These are phyloP conservation scores for Nakataea oryzae DNA, from an alignment of 2,329 filamentous ascomycete genomes.

Conservation along the genomic window DNA sequence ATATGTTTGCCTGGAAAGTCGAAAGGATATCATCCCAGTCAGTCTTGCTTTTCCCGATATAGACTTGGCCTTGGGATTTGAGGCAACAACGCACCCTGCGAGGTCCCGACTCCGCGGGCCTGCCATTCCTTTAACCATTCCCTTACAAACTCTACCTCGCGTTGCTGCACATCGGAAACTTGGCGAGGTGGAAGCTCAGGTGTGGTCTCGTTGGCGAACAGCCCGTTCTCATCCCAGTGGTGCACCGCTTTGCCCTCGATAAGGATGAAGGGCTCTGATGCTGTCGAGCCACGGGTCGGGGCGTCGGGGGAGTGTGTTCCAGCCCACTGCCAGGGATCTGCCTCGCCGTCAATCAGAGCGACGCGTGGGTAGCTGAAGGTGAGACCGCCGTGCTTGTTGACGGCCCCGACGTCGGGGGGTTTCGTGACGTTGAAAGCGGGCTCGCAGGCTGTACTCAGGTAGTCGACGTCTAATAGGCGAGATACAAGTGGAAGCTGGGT, in stretches of 20 bases:
- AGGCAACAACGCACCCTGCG: background rate
- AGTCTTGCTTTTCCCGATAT: background rate
- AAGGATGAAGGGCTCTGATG: slow-evolving; percentile 57
- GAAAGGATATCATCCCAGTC: background rate
- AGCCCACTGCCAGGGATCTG: slow-evolving; percentile 61
- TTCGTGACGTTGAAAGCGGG: slow-evolving; percentile 58
- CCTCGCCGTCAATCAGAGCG: slow-evolving; percentile 64
- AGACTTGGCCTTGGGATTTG: background rate
- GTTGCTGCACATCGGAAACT: slow-evolving; percentile 5
- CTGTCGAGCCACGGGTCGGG: slow-evolving; percentile 26
- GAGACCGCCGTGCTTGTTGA: slow-evolving; percentile 71
- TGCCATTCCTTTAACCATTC: slow-evolving; percentile 10
- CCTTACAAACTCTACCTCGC: slow-evolving; percentile 10
- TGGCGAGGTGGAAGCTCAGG: background rate
- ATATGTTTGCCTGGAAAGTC: background rate
- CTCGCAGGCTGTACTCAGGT: slow-evolving; percentile 49
- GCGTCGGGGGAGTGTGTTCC: slow-evolving; percentile 23
- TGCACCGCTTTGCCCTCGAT: slow-evolving; percentile 59
- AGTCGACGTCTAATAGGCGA: slow-evolving; percentile 56
- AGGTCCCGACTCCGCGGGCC: background rate
- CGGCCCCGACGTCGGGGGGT: slow-evolving; percentile 48
- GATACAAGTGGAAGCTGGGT: slow-evolving; percentile 49
- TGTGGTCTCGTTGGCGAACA: slow-evolving; percentile 48
- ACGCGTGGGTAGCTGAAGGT: slow-evolving; percentile 63
- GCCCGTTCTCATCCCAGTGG: slow-evolving; percentile 66